phyloP scores from a whole-genome alignment of 805 yeast species.

The Starmerella asiatica region DNA sequence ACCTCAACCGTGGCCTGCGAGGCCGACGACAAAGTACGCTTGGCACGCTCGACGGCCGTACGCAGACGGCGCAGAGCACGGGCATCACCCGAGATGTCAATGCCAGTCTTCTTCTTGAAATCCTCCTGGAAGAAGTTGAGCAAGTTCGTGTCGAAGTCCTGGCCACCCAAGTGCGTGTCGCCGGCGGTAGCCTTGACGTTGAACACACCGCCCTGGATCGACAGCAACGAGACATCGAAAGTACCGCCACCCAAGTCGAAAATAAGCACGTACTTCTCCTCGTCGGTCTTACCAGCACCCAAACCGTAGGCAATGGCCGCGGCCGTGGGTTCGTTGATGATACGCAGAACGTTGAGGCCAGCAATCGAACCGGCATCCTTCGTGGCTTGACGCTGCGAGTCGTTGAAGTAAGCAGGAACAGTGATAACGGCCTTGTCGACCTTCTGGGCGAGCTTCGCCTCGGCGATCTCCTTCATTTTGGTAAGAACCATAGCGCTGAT shows the following conservation, averaged over 20 bases:
- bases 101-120: slow-evolving; percentile 89
- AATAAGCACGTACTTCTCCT: slow-evolving; percentile 77
- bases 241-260: slow-evolving; percentile 98
- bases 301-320: slow-evolving; percentile 97
- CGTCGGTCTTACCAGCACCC: slow-evolving; percentile 72
- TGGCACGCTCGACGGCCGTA: slow-evolving; percentile 98
- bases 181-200: slow-evolving; percentile 97
- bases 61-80: slow-evolving; percentile 97
- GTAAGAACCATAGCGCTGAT: slow-evolving; percentile 82
- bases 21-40: slow-evolving; percentile 93
- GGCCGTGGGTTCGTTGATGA: slow-evolving; percentile 86
- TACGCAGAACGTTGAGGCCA: slow-evolving; percentile 71
- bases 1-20: slow-evolving; percentile 94
- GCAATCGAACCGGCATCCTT: slow-evolving; percentile 83
- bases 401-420: slow-evolving; percentile 81
- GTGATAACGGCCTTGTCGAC: slow-evolving; percentile 78
- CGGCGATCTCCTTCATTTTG: slow-evolving; percentile 81
- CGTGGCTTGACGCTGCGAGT: slow-evolving; percentile 82
- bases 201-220: slow-evolving; percentile 92
- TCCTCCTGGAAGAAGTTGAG: slow-evolving; percentile 85
- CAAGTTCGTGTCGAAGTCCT: slow-evolving; percentile 94
- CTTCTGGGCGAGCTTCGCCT: slow-evolving; percentile 64
- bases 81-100: slow-evolving; percentile 77
- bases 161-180: slow-evolving; percentile 99
- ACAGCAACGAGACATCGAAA: slow-evolving; percentile 84